Evolutionary conservation across 1,284 basidiomycete genomes (phyloP), one percentile per base, ranked within the genome.

Genomic region (Trichosporon ovoides): DNA sequence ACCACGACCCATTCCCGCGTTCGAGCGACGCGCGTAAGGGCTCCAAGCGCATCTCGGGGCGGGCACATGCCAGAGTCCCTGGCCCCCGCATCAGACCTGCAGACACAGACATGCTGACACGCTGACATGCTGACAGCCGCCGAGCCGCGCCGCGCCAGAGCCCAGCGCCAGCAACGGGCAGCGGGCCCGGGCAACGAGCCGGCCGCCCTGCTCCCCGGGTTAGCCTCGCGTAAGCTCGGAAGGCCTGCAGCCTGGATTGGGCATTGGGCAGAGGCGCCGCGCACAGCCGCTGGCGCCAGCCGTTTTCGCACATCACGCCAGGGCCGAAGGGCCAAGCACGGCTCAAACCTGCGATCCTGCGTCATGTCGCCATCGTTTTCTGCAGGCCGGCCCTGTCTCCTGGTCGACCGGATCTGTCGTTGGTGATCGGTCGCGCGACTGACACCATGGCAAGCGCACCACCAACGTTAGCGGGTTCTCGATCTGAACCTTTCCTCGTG

Each of bases 331-430:
- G 28, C 28, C 28, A 4, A 48, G 28, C 24, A 31, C 43, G 28
- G 40, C 24, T 46, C 40, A 46, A 14, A 46, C 40, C 22, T 24
- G 16, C 43, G 18, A 22, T 11, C 28, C 43, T 48, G 43, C 43
- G 43, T 48, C 43, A 48, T 48, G 43, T 48, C 43, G 43, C 43
- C 43, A 48, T 48, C 43, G 43, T 24, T 48, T 48, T 24, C 35
- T 37, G 16, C 11, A 9, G 13, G 3, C 9, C 24, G 14, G 43
- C 14, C 28, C 28, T 48, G 16, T 16, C 4, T 31, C 35, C 16
- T 37, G 12, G 35, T n/a, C 35, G 35, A 14, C 13, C 35, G 13
- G 35, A 14, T 37, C 35, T n/a, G 3, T 37, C 13, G 35, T 13
- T n/a, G 35, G 13, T 37, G 35, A 37, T 37, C 35, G 16, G 35